These are phyloP conservation scores for Trapa incisa DNA, from an alignment of 345 rosid genomes.

Conservation along the genomic window DNA sequence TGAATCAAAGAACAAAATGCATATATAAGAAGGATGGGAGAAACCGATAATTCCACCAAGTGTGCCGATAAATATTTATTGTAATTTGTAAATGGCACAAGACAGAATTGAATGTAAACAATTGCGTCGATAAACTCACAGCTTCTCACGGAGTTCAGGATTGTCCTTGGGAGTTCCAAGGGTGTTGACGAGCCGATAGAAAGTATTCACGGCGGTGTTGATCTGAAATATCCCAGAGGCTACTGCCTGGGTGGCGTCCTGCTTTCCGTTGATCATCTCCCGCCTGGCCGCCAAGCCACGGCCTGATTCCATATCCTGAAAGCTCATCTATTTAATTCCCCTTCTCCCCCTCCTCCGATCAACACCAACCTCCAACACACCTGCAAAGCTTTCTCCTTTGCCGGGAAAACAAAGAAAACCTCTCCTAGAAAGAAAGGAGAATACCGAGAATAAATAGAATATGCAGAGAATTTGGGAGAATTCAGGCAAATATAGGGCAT, in stretches of 20 bases:
- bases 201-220: slow-evolving; percentile 92
- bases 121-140: slow-evolving; percentile 37
- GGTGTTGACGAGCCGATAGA: slow-evolving; percentile 85
- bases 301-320: slow-evolving; percentile 87
- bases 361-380: background rate
- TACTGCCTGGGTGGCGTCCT: slow-evolving; percentile 78
- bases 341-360: too few species aligned
- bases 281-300: slow-evolving; percentile 38
- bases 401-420: slow-evolving; percentile 5
- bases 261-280: slow-evolving; percentile 39
- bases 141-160: slow-evolving; percentile 89
- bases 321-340: slow-evolving; percentile 45
- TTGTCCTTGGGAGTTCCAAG: slow-evolving; percentile 96
- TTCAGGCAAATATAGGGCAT: background rate
- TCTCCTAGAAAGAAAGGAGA: background rate
- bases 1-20: background rate
- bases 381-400: background rate
- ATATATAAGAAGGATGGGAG: background rate
- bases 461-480: background rate
- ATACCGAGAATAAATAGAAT: background rate
- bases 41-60: background rate
- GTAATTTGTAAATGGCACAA: background rate
- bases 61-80: background rate
- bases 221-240: slow-evolving; percentile 97
- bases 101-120: background rate